A percentile compares a stretch with the other conserved stretches of the same genome.
Conservation (phyloP, 495 filamentous ascomycete genomes). For the Tuber magnatum region DNA sequence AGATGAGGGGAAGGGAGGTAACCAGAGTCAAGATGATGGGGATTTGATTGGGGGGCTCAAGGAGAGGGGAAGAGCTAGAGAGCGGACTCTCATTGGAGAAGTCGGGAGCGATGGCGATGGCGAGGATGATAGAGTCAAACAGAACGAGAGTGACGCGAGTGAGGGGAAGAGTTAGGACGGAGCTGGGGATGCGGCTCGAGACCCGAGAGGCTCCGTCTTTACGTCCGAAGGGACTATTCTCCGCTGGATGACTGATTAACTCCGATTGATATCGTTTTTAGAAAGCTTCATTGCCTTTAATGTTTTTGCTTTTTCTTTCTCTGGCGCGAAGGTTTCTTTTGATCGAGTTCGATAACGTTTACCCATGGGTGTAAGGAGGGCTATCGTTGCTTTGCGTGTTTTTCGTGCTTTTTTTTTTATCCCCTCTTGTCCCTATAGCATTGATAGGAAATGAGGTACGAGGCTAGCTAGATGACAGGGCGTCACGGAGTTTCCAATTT, state of each 20-base stretch:
- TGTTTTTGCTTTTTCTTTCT: neutral
- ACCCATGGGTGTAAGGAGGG: neutral
- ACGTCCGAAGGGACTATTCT: conserved; percentile 16
- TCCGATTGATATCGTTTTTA: neutral
- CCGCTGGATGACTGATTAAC: conserved; percentile 24
- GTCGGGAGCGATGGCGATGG: neutral
- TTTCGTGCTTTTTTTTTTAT: conserved; percentile 5
- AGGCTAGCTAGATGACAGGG: neutral
- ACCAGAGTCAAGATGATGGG: conserved; percentile 5
- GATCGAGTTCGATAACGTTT: neutral
- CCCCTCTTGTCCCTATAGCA: neutral
- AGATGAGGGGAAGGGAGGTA: conserved; percentile 7
- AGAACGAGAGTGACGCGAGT: conserved; percentile 5
- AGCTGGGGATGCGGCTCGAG: conserved; percentile 12
- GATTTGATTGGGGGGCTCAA: neutral
- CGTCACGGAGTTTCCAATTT: conserved; percentile 4
- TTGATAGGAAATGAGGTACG: neutral
- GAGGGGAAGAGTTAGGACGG: conserved; percentile 16
- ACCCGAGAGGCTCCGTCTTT: neutral
- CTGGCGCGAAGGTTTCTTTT: neutral
- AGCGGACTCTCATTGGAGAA: conserved; percentile 8
- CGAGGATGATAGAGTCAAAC: conserved; percentile 4
- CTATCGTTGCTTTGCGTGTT: neutral
- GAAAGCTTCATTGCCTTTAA: neutral
- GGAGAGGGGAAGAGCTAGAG: neutral